These are phyloP conservation scores for Beta macrorhiza DNA, from an alignment of 179 eudicot species.

Conservation along the genomic window DNA sequence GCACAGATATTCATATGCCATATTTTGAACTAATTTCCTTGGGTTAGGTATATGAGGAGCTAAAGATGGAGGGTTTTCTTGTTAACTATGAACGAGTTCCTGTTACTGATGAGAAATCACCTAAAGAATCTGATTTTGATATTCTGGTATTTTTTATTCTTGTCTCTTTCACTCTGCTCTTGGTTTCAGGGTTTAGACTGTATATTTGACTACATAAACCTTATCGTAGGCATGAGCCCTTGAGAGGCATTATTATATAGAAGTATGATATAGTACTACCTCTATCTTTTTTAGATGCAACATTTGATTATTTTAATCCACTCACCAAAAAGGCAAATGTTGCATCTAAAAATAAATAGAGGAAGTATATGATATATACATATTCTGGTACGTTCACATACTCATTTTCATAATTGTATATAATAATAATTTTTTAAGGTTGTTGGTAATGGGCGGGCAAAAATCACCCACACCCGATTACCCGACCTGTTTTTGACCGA, in stretches of 20 bases:
- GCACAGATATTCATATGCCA: neutral
- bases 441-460: no score
- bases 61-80: constrained; percentile 60
- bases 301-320: no score
- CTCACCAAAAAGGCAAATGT: no score
- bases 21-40: constrained; percentile 16
- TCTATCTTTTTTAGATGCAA: neutral
- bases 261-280: neutral
- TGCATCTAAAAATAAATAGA: no score
- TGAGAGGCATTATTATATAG: neutral
- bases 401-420: no score
- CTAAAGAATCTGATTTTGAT: constrained; percentile 95
- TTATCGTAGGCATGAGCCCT: neutral
- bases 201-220: neutral
- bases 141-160: constrained; percentile 57
- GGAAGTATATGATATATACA: no score
- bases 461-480: no score
- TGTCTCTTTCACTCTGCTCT: neutral
- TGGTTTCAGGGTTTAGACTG: neutral
- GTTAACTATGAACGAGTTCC: constrained; percentile 94
- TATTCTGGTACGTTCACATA: no score
- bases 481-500: no score
- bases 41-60: constrained; percentile 77
- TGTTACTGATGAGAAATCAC: constrained; percentile 91
- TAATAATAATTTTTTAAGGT: no score